Evolutionary conservation across 2,329 filamentous ascomycete species (phyloP).

Genomic region (Coniochaeta hoffmannii): DNA sequence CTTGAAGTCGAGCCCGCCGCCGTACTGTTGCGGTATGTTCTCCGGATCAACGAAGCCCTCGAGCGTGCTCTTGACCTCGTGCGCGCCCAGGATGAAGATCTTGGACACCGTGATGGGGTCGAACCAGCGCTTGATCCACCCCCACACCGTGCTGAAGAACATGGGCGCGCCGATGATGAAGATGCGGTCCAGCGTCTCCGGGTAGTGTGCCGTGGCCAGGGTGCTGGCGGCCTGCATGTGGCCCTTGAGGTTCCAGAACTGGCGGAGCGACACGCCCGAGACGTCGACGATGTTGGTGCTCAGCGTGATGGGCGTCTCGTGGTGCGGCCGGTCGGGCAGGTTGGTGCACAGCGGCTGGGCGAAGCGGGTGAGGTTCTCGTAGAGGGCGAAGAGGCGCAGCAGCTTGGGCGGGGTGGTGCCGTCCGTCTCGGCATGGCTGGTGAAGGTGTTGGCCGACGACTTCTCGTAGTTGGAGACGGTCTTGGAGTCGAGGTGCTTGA

Average conservation of each 20-base stretch:
- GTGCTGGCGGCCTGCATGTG: slow-evolving; percentile 92
- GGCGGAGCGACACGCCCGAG: slow-evolving; percentile 75
- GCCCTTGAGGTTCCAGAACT: slow-evolving; percentile 90
- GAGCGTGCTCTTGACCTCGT: slow-evolving; percentile 71
- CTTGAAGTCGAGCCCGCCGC: slow-evolving; percentile 74
- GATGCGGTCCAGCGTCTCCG: slow-evolving; percentile 82
- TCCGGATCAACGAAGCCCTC: slow-evolving; percentile 71
- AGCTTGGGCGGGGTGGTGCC: slow-evolving; percentile 66
- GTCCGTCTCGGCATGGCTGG: slow-evolving; percentile 53
- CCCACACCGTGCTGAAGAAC: slow-evolving; percentile 91
- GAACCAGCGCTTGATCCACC: slow-evolving; percentile 94
- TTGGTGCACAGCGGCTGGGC: slow-evolving; percentile 78
- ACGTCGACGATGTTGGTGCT: slow-evolving; percentile 96
- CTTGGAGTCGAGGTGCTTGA: slow-evolving; percentile 75
- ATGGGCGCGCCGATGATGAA: slow-evolving; percentile 82
- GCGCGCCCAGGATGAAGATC: slow-evolving; percentile 77
- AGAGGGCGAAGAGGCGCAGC: slow-evolving; percentile 81
- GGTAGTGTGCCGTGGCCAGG: slow-evolving; percentile 88
- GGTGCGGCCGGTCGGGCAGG: slow-evolving; percentile 61
- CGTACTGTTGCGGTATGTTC: slow-evolving; percentile 85
- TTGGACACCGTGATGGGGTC: slow-evolving; percentile 90
- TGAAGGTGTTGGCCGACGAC: slow-evolving; percentile 44
- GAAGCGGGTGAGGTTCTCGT: slow-evolving; percentile 87
- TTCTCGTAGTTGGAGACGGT: slow-evolving; percentile 74
- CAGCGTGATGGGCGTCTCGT: slow-evolving; percentile 80